A percentile compares a stretch with the other conserved stretches of the same genome.
Conservation (phyloP, 2,329 filamentous ascomycete species). For the Exophiala sp. region DNA sequence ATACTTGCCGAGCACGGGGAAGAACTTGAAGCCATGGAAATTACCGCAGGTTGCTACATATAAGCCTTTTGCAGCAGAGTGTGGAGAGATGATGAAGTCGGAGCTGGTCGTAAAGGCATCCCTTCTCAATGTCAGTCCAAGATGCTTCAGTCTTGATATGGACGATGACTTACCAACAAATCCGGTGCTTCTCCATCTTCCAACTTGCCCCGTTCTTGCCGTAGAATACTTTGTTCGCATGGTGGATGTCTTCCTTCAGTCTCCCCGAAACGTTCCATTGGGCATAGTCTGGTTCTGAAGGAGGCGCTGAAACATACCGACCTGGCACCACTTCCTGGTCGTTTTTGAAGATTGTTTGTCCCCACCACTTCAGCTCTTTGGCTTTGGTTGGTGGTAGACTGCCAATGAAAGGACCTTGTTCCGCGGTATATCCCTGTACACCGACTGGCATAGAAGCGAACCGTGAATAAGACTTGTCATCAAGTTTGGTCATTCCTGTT, state of each 20-base stretch:
- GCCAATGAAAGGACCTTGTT: slow-evolving; percentile 55
- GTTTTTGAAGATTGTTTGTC: slow-evolving; percentile 58
- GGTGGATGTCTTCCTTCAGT: slow-evolving; percentile 58
- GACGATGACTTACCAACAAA: slow-evolving; percentile 58
- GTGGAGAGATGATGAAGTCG: slow-evolving; percentile 50
- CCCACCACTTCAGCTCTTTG: slow-evolving; percentile 55
- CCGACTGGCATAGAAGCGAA: slow-evolving; percentile 44
- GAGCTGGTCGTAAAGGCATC: slow-evolving; percentile 61
- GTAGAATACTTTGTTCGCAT: slow-evolving; percentile 58
- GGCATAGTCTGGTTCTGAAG: slow-evolving; percentile 54
- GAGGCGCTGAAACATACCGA: slow-evolving; percentile 55
- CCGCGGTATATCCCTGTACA: slow-evolving; percentile 44
- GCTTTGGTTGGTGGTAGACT: slow-evolving; percentile 53
- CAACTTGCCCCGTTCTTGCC: slow-evolving; percentile 54
- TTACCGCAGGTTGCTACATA: slow-evolving; percentile 44
- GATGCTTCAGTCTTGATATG: neutral
- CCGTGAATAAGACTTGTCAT: slow-evolving; percentile 35
- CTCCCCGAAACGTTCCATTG: slow-evolving; percentile 59
- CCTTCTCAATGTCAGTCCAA: slow-evolving; percentile 41
- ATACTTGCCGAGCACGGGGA: slow-evolving; percentile 53
- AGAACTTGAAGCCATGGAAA: slow-evolving; percentile 52
- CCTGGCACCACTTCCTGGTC: slow-evolving; percentile 53
- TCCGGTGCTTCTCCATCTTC: slow-evolving; percentile 60
- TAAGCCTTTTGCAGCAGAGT: slow-evolving; percentile 39
- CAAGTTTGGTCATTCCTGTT: slow-evolving; percentile 47